These are phyloP conservation scores for Hymenoscyphus fructigenus DNA, from an alignment of 2,329 filamentous ascomycete species.

Conservation along the genomic window DNA sequence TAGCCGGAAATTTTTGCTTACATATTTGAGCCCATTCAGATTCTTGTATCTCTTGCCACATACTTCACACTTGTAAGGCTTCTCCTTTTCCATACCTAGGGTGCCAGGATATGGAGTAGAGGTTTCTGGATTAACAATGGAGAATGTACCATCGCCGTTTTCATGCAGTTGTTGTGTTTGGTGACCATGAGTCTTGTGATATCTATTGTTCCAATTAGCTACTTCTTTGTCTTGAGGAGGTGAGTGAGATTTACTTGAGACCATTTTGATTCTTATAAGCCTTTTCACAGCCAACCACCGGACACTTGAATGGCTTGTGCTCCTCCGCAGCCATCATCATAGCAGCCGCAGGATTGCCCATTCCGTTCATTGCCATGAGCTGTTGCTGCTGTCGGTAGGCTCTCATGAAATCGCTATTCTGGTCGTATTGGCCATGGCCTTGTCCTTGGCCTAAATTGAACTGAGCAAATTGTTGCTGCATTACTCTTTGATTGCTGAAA, in stretches of 20 bases:
- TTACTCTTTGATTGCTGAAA: conserved; percentile 61
- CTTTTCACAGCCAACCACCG: conserved; percentile 97
- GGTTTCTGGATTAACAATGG: conserved; percentile 95
- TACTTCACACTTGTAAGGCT: conserved; percentile 94
- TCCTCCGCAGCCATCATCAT: conserved; percentile 73
- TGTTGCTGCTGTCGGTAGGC: conserved; percentile 59
- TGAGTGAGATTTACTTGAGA: conserved; percentile 68
- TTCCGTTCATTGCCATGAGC: conserved; percentile 43
- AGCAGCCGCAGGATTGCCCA: conserved; percentile 42
- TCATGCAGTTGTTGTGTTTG: conserved; percentile 96
- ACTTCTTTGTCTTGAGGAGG: conserved; percentile 3
- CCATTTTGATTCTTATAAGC: conserved; percentile 99
- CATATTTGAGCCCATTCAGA: conserved; percentile 95
- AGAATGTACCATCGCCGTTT: conserved; percentile 95
- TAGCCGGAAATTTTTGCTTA: conserved; percentile 42
- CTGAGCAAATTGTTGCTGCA: conserved; percentile 68
- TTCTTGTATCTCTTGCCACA: conserved; percentile 99
- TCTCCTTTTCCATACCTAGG: conserved; percentile 99
- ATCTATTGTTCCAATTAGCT: conserved; percentile 43
- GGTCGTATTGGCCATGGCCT: conserved; percentile 59
- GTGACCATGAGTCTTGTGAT: conserved; percentile 82
- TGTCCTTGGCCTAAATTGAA: conserved; percentile 69
- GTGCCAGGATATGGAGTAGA: conserved; percentile 93
- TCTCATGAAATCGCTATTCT: conserved; percentile 63
- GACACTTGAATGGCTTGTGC: conserved; percentile 96